Evolutionary conservation across 805 yeast genomes (phyloP), one percentile per base, ranked within the genome.

Genomic region (Ogataea paraovalis): DNA sequence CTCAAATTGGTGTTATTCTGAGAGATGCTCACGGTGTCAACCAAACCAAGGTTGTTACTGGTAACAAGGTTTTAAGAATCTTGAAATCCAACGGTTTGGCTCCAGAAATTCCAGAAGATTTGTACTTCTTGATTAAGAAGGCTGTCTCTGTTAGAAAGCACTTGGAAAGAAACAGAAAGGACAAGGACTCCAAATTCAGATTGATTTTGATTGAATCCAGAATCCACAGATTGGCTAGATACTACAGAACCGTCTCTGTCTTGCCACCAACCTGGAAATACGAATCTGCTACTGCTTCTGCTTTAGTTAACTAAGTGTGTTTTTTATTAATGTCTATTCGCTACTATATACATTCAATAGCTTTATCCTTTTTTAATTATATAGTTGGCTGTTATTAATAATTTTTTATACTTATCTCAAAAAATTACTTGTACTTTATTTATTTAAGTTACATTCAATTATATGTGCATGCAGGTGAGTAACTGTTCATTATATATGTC

Each of bases 1-100:
- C 99, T 68, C 96, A 90, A 79, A 94, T 94, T 61, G 99, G 99
- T 88, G 99, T 94, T 72, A 78, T 90, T 70, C 87, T 94, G 75
- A 90, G 99, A 84, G 99, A 94, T 80, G 94, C 98, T 68, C 98
- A 94, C 83, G 99, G 99, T 80, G 98, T 94, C 69, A 84, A 97
- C 73, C 97, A 91, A 80, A 78, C 96, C 66, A 89, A 86, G 82
- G 84, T 92, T 71, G 89, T 89, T 79, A 92, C 99, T 66, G 98
- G 98, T 83, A 84, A 91, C 96, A 94, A 94, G 88, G 86, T 94
- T 70, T 86, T 94, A 77, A 91, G 99, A 87, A 91, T 94, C 82
- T 85, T 94, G 76, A 94, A 92, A 80, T 87, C 98, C 59, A 90
- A 91, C 83, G 99, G 99, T 85, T 88, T 94, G 72, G 99, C 98